A percentile compares a stretch with the other conserved stretches of the same genome.
Conservation (phyloP, 148 eudicot genomes). For the Camellia sinensis region DNA sequence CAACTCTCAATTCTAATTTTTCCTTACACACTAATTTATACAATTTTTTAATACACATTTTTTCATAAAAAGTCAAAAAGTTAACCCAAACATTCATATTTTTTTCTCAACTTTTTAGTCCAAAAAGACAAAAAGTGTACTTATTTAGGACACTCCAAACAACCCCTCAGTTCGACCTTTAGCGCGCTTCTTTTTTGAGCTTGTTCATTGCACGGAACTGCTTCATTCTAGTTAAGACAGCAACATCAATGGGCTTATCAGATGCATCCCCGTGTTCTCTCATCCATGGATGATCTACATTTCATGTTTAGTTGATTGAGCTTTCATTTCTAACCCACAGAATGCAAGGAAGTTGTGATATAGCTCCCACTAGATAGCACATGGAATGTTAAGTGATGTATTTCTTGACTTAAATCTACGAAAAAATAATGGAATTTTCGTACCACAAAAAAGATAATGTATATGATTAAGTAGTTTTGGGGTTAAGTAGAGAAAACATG, state of each 20-base stretch:
- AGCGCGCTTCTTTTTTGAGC: constrained; percentile 84
- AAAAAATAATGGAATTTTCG: background rate
- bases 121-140: too few species aligned
- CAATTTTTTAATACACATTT: too few species aligned
- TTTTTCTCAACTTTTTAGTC: too few species aligned
- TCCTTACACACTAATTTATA: too few species aligned
- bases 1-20: too few species aligned
- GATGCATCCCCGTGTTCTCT: constrained; percentile 97
- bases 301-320: constrained; percentile 14
- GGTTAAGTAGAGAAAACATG: background rate
- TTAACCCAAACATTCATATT: too few species aligned
- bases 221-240: constrained; percentile 92
- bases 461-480: background rate
- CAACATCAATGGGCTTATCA: constrained; percentile 94
- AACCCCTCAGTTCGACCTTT: constrained; percentile 65
- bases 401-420: background rate
- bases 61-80: too few species aligned
- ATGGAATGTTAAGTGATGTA: background rate
- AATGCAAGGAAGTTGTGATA: background rate
- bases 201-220: constrained; percentile 99
- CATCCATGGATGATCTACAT: constrained; percentile 96
- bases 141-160: too few species aligned
- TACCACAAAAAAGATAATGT: background rate
- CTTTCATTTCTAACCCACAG: constrained; percentile 4
- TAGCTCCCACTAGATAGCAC: background rate